A percentile compares a stretch with the other conserved stretches of the same genome.
These are phyloP conservation scores for Blastomyces parvus DNA, from an alignment of 2,329 filamentous ascomycete species.

Conservation along the genomic window DNA sequence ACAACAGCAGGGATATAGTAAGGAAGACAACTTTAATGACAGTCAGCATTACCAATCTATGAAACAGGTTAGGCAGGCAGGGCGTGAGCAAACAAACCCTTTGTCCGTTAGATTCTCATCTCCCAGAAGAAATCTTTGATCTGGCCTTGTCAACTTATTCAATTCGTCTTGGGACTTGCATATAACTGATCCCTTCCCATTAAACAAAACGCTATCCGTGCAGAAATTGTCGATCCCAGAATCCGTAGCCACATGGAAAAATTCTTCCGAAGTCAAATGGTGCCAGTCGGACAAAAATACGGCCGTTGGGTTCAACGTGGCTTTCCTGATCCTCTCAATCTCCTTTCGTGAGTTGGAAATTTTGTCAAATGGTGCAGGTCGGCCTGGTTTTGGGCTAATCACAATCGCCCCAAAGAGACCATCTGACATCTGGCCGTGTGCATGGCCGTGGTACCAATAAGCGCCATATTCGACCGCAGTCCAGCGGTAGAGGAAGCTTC, in stretches of 20 bases:
- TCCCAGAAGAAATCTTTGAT: slow-evolving; percentile 18
- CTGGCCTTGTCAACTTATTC: slow-evolving; percentile 18
- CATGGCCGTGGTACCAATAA: slow-evolving; percentile 33
- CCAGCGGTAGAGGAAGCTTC: slow-evolving; percentile 25
- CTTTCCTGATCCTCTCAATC: slow-evolving; percentile 35
- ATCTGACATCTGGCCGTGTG: slow-evolving; percentile 45
- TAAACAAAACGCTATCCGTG: slow-evolving; percentile 51
- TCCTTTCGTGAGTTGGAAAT: slow-evolving; percentile 34
- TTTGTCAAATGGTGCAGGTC: slow-evolving; percentile 38
- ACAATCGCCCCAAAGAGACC: slow-evolving; percentile 46
- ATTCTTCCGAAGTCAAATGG: slow-evolving; percentile 41
- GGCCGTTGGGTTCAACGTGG: slow-evolving; percentile 37
- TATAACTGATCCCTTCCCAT: slow-evolving; percentile 49
- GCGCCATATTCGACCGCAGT: slow-evolving; percentile 30
- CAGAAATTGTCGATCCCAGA: slow-evolving; percentile 39
- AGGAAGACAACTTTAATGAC: slow-evolving; percentile 8
- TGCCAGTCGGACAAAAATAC: slow-evolving; percentile 46
- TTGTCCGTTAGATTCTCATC: slow-evolving; percentile 24
- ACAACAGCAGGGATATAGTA: background rate
- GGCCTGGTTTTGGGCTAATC: slow-evolving; percentile 31
- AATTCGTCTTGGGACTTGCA: slow-evolving; percentile 43
- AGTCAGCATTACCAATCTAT: background rate
- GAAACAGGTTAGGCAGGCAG: no score
- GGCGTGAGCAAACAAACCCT: slow-evolving; percentile 19
- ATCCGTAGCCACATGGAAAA: slow-evolving; percentile 17